A percentile compares a stretch with the other conserved stretches of the same genome.
These are phyloP conservation scores for Penstemon barbatus DNA, from an alignment of 257 asterid species.

Conservation along the genomic window DNA sequence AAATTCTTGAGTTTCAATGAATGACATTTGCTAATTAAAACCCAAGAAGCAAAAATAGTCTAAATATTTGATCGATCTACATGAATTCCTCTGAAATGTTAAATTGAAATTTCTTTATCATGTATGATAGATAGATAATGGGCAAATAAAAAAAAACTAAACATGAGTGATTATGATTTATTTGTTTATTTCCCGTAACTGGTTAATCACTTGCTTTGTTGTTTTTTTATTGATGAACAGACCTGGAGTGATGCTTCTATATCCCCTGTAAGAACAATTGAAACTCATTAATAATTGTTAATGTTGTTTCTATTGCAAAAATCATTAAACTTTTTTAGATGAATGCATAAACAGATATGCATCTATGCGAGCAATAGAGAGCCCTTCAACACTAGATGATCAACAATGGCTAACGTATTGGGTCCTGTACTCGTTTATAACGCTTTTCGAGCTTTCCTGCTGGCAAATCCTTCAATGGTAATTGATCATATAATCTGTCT, in stretches of 20 bases:
- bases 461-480: slow-evolving; percentile 91
- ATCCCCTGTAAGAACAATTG: slow-evolving; percentile 63
- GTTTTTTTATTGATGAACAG: slow-evolving; percentile 37
- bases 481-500: not conserved
- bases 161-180: too few species aligned
- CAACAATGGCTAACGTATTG: slow-evolving; percentile 90
- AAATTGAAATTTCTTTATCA: too few species aligned
- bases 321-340: too few species aligned
- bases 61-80: too few species aligned
- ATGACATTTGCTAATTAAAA: too few species aligned
- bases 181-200: too few species aligned
- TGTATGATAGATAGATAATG: too few species aligned
- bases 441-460: slow-evolving; percentile 73
- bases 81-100: too few species aligned
- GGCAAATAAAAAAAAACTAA: too few species aligned
- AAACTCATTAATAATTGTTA: not conserved
- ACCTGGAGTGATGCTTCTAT: slow-evolving; percentile 81
- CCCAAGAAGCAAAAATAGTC: too few species aligned
- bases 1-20: too few species aligned
- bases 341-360: slow-evolving; percentile 48
- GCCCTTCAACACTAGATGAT: slow-evolving; percentile 82
- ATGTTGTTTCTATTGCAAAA: too few species aligned
- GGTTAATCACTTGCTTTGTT: not conserved
- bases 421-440: slow-evolving; percentile 70
- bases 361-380: slow-evolving; percentile 78